phyloP scores from a whole-genome alignment of 129 eudicot genomes.

The Flaveria ramosissima region DNA sequence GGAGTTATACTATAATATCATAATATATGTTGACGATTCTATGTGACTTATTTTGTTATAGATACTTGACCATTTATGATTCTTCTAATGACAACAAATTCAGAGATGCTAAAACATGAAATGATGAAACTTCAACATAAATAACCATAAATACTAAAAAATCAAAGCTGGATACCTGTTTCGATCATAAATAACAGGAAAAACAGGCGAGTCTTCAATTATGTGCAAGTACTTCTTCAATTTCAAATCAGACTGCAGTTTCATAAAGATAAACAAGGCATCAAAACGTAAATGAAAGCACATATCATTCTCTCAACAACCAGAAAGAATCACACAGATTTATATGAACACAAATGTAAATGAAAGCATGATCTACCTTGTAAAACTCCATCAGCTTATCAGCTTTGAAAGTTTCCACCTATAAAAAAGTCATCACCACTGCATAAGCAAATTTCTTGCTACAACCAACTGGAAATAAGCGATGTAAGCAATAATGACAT shows the following conservation, averaged over 20 bases:
- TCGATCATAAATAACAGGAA: slow-evolving; percentile 78
- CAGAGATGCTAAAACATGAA: not conserved
- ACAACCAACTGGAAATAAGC: not conserved
- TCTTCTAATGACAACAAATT: not conserved
- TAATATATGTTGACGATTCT: slow-evolving; percentile 9
- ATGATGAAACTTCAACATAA: not conserved
- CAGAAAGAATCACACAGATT: not conserved
- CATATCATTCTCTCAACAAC: slow-evolving; percentile 16
- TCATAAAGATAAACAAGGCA: slow-evolving; percentile 21
- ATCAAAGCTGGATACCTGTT: slow-evolving; percentile 54
- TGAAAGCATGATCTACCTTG: slow-evolving; percentile 45
- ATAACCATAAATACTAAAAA: not conserved
- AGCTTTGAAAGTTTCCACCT: slow-evolving; percentile 71
- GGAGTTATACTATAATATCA: not conserved
- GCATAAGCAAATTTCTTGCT: slow-evolving; percentile 21
- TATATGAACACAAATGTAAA: not conserved
- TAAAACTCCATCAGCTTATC: slow-evolving; percentile 85
- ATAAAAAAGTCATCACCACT: slow-evolving; percentile 30
- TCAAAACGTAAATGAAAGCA: slow-evolving; percentile 5
- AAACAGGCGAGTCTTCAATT: slow-evolving; percentile 87
- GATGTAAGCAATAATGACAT: slow-evolving; percentile 9
- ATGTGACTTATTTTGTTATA: slow-evolving; percentile 2
- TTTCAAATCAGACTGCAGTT: slow-evolving; percentile 85
- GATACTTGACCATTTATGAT: slow-evolving; percentile 18
- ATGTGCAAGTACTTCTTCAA: slow-evolving; percentile 92